Evolutionary conservation across 208 protist genomes (phyloP).

Genomic region (Blastocrithidia nonstop): DNA sequence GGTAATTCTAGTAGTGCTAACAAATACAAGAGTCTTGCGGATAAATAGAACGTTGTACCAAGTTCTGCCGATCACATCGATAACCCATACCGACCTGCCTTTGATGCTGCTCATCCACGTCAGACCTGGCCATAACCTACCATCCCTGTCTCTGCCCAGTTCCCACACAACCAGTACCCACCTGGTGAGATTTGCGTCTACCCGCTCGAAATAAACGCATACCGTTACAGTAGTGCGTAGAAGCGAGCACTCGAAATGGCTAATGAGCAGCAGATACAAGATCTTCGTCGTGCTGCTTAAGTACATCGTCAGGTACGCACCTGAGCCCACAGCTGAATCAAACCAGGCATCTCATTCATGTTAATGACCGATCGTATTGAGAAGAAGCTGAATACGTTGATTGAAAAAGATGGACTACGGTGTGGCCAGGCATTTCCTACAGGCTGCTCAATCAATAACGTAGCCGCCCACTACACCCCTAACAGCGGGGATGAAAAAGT

Average conservation of each 20-base stretch:
- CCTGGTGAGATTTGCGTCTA: slow-evolving; percentile 80
- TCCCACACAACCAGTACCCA: slow-evolving; percentile 40
- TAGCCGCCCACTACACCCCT: slow-evolving; percentile 97
- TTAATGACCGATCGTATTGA: slow-evolving; percentile 90
- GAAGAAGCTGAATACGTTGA: slow-evolving; percentile 71
- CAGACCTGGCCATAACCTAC: slow-evolving; percentile 90
- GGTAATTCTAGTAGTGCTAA: background rate
- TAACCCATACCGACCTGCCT: slow-evolving; percentile 51
- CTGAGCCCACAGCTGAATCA: slow-evolving; percentile 79
- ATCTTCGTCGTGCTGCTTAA: slow-evolving; percentile 80
- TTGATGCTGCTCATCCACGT: slow-evolving; percentile 12
- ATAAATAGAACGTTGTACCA: slow-evolving; percentile 16
- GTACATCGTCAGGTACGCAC: slow-evolving; percentile 87
- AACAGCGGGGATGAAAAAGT: slow-evolving; percentile 92
- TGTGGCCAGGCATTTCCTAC: slow-evolving; percentile 88
- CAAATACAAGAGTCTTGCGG: slow-evolving; percentile 13
- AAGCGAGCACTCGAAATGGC: slow-evolving; percentile 79
- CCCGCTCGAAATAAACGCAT: slow-evolving; percentile 82
- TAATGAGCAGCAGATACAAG: slow-evolving; percentile 54
- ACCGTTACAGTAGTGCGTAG: slow-evolving; percentile 84
- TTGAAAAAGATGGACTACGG: slow-evolving; percentile 80
- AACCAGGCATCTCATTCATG: slow-evolving; percentile 86
- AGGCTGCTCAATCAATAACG: slow-evolving; percentile 92
- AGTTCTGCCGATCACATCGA: slow-evolving; percentile 61
- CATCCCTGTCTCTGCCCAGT: slow-evolving; percentile 81